phyloP scores from a whole-genome alignment of 2,329 filamentous ascomycete species.

The Mycogone perniciosa region DNA sequence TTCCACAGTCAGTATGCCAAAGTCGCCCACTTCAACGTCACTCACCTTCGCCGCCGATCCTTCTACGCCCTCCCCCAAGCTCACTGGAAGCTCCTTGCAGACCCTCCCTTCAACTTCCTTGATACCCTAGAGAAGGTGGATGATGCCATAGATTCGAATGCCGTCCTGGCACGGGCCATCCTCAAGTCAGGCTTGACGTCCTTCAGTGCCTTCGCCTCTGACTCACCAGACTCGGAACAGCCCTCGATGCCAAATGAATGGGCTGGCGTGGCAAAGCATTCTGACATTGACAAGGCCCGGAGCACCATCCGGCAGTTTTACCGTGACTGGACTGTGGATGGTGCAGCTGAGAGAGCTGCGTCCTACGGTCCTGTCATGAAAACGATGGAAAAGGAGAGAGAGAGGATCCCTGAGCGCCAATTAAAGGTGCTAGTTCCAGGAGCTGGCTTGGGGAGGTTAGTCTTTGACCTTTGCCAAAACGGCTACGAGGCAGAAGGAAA shows the following conservation, averaged over 20 bases:
- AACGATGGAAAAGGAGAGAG: slow-evolving; percentile 51
- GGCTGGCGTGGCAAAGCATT: slow-evolving; percentile 61
- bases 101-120: slow-evolving; percentile 75
- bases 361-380: slow-evolving; percentile 69
- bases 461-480: slow-evolving; percentile 73
- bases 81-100: slow-evolving; percentile 78
- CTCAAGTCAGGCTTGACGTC: slow-evolving; percentile 60
- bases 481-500: slow-evolving; percentile 82
- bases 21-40: slow-evolving; percentile 81
- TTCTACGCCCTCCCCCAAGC: slow-evolving; percentile 84
- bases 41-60: slow-evolving; percentile 80
- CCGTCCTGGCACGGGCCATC: slow-evolving; percentile 73
- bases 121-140: slow-evolving; percentile 74
- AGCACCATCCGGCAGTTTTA: slow-evolving; percentile 92
- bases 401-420: slow-evolving; percentile 25
- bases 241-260: slow-evolving; percentile 54
- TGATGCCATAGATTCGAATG: slow-evolving; percentile 82
- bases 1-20: slow-evolving; percentile 69
- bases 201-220: slow-evolving; percentile 49
- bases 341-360: slow-evolving; percentile 63
- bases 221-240: slow-evolving; percentile 31
- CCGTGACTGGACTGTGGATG: slow-evolving; percentile 85
- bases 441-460: slow-evolving; percentile 78
- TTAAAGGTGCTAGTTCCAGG: slow-evolving; percentile 78
- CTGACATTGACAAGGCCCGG: slow-evolving; percentile 82